Base-by-base conservation (phyloP, 768 basidiomycete species). In the Chalciporus pseudorubinellus region DNA sequence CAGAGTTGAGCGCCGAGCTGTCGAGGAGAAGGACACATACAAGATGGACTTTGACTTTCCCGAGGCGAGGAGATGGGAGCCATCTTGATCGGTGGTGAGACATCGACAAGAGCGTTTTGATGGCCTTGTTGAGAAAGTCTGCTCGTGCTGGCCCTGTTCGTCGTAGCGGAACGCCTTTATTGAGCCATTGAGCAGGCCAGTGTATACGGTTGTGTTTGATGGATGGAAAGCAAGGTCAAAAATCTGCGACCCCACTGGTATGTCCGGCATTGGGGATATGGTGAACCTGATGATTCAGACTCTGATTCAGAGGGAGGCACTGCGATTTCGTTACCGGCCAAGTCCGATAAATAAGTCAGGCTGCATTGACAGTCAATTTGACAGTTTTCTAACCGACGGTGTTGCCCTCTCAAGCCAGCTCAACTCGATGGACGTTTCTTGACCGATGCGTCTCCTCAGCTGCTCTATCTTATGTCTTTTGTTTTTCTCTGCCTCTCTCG, bases 171-270 rank as follows among this genome's bases (percentile, higher is more conserved):
- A 93, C 0, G 90, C 90, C 53, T 87, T 90, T 59, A 97, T 74
- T 42, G 88, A 77, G 10, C 95, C 95, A 0, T 89, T 87, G 14
- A 98, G 74, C 2, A 95, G 82, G 5, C 82, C 88, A 0, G 82
- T 75, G 68, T 88, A 94, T 4, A 94, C 81, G n/a, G 83, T 76
- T 1, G 84, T 71, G 43, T 79, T 62, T 5, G 74, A 76, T 0
- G 95, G 93, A 61, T 95, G 92, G 62, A 97, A 98, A 2, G 78
- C 81, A 38, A 97, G 73, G 73, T 95, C 95, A 70, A 95, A 97
- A 24, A 94, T 82, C 68, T 95, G 89, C 8, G 83, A 80, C 43
- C 82, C 83, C 40, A 87, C 77, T 19, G 77, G 74, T 44, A 93
- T 85, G 72, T 90, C 75, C 24, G 82, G 77, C 78, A 81, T 80